Evolutionary conservation across 768 basidiomycete genomes (phyloP), one percentile per base, ranked within the genome.

Genomic region (Candolleomyces eurysporus): DNA sequence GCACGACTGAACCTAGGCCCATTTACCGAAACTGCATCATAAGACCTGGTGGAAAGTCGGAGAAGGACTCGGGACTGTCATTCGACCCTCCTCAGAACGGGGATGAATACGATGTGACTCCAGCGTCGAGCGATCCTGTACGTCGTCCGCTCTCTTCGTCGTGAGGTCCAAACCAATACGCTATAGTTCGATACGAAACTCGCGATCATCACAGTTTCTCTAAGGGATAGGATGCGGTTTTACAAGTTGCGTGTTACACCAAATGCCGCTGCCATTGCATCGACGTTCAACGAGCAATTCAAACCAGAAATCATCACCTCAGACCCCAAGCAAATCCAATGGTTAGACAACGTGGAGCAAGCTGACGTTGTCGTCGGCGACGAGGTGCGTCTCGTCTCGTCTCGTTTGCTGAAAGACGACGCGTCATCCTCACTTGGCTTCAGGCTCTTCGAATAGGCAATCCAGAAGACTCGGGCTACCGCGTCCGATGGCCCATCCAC

Each of bases 271-370:
- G 79, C 77, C 53, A 87, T 91, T 48, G 91, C 90, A 0, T 84
- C 87, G 5, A 85, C 83, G 11, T 94, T 90, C 73, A 97, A 96
- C 69, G 85, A 86, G 61, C 87, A 88, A 62, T 92, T 94, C 71
- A 85, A 86, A 69, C 90, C 93, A 2, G 92, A 96, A 69, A 84
- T 84, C n/a, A 92, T 98, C 42, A 82, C 87, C 7, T 93, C 93
- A 66, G 96, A 96, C 69, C 87, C 89, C 11, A 91, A 86, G 70
- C 79, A 85, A 48, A 81, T 93, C 10, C 91, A 96, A 54, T 98
- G 96, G 96, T 88, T 94, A 31, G 82, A 84, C 21, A 73, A 78
- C 1, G 66, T 74, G 5, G 74, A 79, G 16, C 70, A 74, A 14
- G 81, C 85, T 30, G 83, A 85, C 16, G 77, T 81, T 55, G 72